These are phyloP conservation scores for Brassica juncea DNA, from an alignment of 345 rosid species.

Conservation along the genomic window DNA sequence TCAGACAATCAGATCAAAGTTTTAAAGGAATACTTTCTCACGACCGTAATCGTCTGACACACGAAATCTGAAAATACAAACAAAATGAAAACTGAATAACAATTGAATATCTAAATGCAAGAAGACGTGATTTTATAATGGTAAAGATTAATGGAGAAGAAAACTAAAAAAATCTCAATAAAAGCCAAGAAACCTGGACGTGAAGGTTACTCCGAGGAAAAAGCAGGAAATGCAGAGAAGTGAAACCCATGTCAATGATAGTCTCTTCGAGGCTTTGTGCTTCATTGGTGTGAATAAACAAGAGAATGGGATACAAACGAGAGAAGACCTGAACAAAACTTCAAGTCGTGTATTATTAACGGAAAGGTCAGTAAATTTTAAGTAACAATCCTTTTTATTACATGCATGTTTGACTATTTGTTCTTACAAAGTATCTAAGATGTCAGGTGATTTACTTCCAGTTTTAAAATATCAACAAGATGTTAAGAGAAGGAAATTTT, in stretches of 20 bases:
- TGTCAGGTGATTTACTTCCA: slow-evolving; percentile 31
- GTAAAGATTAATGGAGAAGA: background rate
- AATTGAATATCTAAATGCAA: slow-evolving; percentile 7
- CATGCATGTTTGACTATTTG: slow-evolving; percentile 32
- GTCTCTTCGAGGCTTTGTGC: slow-evolving; percentile 48
- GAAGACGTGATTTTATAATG: background rate
- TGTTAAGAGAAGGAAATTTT: slow-evolving; percentile 5
- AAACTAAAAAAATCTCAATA: background rate
- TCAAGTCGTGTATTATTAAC: slow-evolving; percentile 13
- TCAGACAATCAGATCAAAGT: background rate
- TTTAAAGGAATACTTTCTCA: slow-evolving; percentile 49
- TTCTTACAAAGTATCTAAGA: background rate
- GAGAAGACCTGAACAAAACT: slow-evolving; percentile 17
- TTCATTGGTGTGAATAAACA: slow-evolving; percentile 51
- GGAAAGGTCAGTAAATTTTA: background rate
- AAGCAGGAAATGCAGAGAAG: slow-evolving; percentile 69
- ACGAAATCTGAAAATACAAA: slow-evolving; percentile 20
- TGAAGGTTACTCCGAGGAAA: slow-evolving; percentile 71
- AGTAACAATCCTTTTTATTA: slow-evolving; percentile 29
- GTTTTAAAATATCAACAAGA: background rate
- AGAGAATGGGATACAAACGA: background rate
- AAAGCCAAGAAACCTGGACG: slow-evolving; percentile 52
- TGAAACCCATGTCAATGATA: slow-evolving; percentile 71
- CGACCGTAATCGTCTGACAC: slow-evolving; percentile 46
- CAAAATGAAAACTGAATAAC: background rate